Conservation (phyloP, 2,329 filamentous ascomycete species). For the Ilyonectria sp. region DNA sequence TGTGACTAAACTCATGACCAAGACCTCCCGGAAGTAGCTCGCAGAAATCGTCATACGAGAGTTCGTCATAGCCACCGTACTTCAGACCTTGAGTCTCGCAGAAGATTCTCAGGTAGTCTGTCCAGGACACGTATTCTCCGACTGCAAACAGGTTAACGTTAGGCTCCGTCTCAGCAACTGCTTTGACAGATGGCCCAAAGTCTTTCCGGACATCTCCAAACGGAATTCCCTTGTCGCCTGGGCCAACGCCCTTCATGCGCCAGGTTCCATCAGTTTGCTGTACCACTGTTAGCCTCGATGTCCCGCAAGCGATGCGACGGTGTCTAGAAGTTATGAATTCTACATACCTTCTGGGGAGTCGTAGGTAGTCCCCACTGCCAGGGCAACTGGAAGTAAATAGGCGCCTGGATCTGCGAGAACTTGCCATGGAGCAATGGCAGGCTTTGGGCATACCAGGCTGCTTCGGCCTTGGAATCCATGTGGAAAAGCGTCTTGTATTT, state of each 20-base stretch:
- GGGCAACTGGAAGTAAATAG: constrained; percentile 32
- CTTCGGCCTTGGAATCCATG: constrained; percentile 33
- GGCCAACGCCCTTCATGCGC: constrained; percentile 33
- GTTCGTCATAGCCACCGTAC: constrained; percentile 37
- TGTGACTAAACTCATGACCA: constrained; percentile 35
- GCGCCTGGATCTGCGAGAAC: constrained; percentile 37
- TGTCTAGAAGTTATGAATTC: neutral
- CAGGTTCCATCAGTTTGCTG: constrained; percentile 35
- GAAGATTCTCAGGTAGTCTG: constrained; percentile 27
- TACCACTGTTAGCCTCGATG: neutral
- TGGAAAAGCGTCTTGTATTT: constrained; percentile 34
- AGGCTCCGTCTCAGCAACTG: constrained; percentile 28
- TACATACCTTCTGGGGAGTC: constrained; percentile 34
- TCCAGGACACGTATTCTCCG: constrained; percentile 32
- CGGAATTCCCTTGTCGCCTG: constrained; percentile 33
- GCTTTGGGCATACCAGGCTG: constrained; percentile 20
- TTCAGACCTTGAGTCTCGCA: constrained; percentile 35
- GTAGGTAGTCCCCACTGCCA: constrained; percentile 35
- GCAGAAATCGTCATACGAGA: constrained; percentile 31
- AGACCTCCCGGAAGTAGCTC: constrained; percentile 32
- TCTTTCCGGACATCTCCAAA: constrained; percentile 32
- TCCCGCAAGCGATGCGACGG: neutral
- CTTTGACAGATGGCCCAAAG: constrained; percentile 33
- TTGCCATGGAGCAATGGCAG: constrained; percentile 23
- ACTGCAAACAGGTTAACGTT: constrained; percentile 33